Base-by-base conservation (phyloP, 345 rosid species). In the Leavenworthia alabamica region DNA sequence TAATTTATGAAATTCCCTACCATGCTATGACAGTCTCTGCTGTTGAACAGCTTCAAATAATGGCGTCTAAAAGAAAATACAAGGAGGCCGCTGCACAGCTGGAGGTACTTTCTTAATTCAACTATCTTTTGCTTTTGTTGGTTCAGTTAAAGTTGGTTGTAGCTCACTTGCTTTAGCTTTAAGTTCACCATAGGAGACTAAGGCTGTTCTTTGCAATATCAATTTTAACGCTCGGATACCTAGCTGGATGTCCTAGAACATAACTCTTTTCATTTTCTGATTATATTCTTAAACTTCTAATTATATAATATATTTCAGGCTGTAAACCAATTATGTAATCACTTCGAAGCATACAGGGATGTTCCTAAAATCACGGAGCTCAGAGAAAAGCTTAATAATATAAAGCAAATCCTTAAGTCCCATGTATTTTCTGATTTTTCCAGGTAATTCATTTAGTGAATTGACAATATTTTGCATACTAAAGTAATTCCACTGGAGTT, bases 51-150 rank as follows among this genome's bases (percentile, higher is more conserved):
- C 97, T 93, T 73, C 99, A 93, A 74, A 82, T 84, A 61, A 89
- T 93, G 99, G 91, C 99, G 32, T 93, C 99, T 31, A 93, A 93
- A 80, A 80, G 96, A 36, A 96, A 89, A 49, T 93, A 93, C 71
- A 93, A 82, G 66, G 99, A 93, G 78, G 96, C 92, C 67, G 94
- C 97, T 80, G 99, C 90, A 50, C 99, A 93, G 79, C 78, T 93
- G 37, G 99, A 93, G 99, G 99, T 92, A 77, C 50, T n/a, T 43
- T 42, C 53, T 8, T 39, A 70, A 24, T 32, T 46, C 29, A 24
- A 31, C 32, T 47, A 5, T 37, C 20, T 58, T 29, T 45, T 23
- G 33, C 6, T 10, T 49, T 64, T 47, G 3, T 55, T 47, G 12
- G 16, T 51, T 56, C 37, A 2, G 65, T 67, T 39, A 35, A 7